Evolutionary conservation across 2,329 filamentous ascomycete genomes (phyloP).

Genomic region (Xylariaceae sp.): DNA sequence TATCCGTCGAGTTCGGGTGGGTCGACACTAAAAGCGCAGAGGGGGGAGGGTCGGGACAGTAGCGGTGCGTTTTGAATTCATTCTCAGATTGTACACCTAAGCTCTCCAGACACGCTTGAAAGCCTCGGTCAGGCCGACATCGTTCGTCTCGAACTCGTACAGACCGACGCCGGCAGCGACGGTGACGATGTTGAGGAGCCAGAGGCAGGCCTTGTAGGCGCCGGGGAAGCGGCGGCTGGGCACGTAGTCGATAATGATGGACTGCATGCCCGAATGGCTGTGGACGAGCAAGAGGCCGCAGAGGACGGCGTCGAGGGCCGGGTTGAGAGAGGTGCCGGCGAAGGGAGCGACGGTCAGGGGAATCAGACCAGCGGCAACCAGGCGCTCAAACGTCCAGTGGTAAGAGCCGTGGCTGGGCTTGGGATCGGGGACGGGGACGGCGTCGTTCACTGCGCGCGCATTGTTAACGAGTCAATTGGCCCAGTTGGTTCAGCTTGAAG

Average conservation of each 20-base stretch:
- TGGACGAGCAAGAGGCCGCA: slow-evolving; percentile 81
- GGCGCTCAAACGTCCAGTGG: slow-evolving; percentile 95
- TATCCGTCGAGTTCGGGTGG: no score
- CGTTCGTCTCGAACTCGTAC: slow-evolving; percentile 99
- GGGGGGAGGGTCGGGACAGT: not conserved
- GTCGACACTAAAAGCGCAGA: not conserved
- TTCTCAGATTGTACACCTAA: no score
- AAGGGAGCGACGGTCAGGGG: slow-evolving; percentile 89
- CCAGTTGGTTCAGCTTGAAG: not conserved
- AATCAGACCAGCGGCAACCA: slow-evolving; percentile 73
- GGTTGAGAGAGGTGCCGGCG: slow-evolving; percentile 85
- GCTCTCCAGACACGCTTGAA: slow-evolving; percentile 88
- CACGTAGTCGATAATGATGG: slow-evolving; percentile 86
- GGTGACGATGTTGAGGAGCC: slow-evolving; percentile 74
- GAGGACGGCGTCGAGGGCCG: slow-evolving; percentile 77
- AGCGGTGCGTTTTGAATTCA: not conserved
- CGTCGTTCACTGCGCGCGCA: slow-evolving; percentile 69
- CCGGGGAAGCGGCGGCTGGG: slow-evolving; percentile 65
- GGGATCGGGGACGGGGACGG: slow-evolving; percentile 66
- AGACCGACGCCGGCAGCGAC: slow-evolving; percentile 78
- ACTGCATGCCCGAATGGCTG: slow-evolving; percentile 93
- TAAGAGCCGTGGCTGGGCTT: slow-evolving; percentile 85
- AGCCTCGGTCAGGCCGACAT: slow-evolving; percentile 87
- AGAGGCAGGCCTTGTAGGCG: slow-evolving; percentile 61
- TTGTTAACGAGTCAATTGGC: slow-evolving; percentile 8